Evolutionary conservation across 371 early-diverging fungal genomes (phyloP).

Genomic region (Saksenaea oblongispora): DNA sequence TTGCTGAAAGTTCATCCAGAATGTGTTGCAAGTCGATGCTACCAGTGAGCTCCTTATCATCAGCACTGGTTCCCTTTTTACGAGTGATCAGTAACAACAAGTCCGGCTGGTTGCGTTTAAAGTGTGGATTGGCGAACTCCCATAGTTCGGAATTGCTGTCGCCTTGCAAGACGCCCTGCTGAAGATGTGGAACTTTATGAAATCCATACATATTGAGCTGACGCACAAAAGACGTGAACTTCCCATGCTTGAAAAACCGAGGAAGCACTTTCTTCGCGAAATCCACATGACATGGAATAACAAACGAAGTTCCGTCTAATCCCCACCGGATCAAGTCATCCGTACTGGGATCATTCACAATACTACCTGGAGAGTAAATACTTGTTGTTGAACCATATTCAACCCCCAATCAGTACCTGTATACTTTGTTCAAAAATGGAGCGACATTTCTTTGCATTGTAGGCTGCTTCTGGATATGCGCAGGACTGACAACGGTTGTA

Average conservation of each 20-base stretch:
- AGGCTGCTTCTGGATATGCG: neutral
- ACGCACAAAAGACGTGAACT: conserved; percentile 92
- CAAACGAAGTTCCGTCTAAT: conserved; percentile 74
- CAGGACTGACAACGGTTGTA: neutral
- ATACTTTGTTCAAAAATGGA: conserved; percentile 88
- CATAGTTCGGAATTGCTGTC: conserved; percentile 61
- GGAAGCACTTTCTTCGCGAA: conserved; percentile 87
- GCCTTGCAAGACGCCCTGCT: conserved; percentile 72
- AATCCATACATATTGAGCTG: conserved; percentile 95
- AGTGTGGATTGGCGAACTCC: conserved; percentile 61
- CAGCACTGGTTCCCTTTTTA: conserved; percentile 47
- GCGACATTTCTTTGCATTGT: conserved; percentile 59
- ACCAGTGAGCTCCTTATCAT: conserved; percentile 35
- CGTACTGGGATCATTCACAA: conserved; percentile 72
- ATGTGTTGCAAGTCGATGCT: conserved; percentile 58
- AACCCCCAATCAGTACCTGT: conserved; percentile 49
- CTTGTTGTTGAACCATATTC: too few species aligned
- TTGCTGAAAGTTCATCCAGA: conserved; percentile 81
- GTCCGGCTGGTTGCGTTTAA: conserved; percentile 59
- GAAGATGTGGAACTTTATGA: conserved; percentile 80
- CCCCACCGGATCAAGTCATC: conserved; percentile 79
- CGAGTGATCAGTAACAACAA: conserved; percentile 52
- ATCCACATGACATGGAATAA: conserved; percentile 69
- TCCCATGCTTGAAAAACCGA: conserved; percentile 90
- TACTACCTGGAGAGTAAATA: conserved; percentile 39